Conservation (phyloP, 805 yeast genomes). For the Spencermartinsiella europaea region DNA sequence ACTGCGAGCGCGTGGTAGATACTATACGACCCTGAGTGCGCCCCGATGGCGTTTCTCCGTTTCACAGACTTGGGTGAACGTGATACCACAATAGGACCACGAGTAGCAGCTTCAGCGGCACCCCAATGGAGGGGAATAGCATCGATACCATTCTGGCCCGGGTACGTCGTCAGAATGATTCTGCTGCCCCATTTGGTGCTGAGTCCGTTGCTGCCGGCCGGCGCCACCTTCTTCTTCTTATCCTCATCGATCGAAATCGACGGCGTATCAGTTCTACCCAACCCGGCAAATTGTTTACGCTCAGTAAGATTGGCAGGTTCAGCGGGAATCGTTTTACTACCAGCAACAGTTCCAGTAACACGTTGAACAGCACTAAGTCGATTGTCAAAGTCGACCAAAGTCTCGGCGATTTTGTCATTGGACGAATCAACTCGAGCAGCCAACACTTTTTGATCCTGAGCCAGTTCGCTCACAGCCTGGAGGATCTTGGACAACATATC, state of each 20-base stretch:
- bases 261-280: neutral
- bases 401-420: constrained; percentile 9
- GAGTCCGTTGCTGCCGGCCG: neutral
- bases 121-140: constrained; percentile 55
- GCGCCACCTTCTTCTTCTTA: neutral
- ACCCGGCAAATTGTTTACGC: neutral
- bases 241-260: neutral
- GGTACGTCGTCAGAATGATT: constrained; percentile 48
- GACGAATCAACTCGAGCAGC: constrained; percentile 10
- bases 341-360: neutral
- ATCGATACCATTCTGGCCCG: constrained; percentile 44
- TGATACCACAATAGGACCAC: constrained; percentile 58
- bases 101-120: constrained; percentile 38
- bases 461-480: constrained; percentile 7
- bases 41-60: constrained; percentile 60
- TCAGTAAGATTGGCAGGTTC: constrained; percentile 1
- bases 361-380: neutral
- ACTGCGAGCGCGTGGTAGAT: constrained; percentile 62
- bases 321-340: neutral
- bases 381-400: constrained; percentile 12
- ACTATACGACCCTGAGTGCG: constrained; percentile 59
- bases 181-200: constrained; percentile 27
- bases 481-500: constrained; percentile 9
- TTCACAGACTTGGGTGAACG: constrained; percentile 44
- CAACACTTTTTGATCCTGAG: constrained; percentile 10